Evolutionary conservation across 140 eudicot species (phyloP), one percentile per base, ranked within the genome.

Genomic region (Flaveria floridana): DNA sequence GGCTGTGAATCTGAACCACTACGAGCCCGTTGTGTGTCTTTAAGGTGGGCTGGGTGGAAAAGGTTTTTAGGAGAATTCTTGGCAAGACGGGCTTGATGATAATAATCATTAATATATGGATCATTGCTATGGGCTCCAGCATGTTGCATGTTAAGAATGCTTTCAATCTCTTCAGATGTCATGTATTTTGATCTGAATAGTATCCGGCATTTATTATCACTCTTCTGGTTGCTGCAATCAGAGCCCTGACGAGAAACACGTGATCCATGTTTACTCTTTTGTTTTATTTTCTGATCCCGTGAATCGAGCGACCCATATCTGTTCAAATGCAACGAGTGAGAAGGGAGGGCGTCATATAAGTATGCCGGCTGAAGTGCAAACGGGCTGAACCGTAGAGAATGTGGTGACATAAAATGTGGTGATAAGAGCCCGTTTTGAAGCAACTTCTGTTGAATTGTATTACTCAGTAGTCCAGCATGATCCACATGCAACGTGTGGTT

Each of bases 101-200:
- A 94, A 80, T 94, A 94, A 78, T 94, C 99, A 70, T 86, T 96
- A 63, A 90, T 72, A 72, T 94, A 94, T 0, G 95, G 97, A 74
- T 94, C 99, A 62, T 82, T 94, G 81, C 87, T 79, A 81, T 94
- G 99, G 20, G 99, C 84, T 51, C 94, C 85, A 78, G 91, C 89
- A 84, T 87, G 92, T 62, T 90, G 99, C 90, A 90, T 88, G 78
- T 82, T 90, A 14, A 90, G 85, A 79, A 94, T 94, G 81, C 89
- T 78, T 46, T 94, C 96, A 51, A 94, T 88, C 73, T 94, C 97
- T 66, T 90, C 97, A 50, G 87, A 83, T 15, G 99, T 86, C 99
- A 94, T 94, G 78, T 94, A 78, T 74, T 94, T 90, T 7, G 99
- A 94, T 73, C 90, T 80, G 80, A 88, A 89, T 16, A 87, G 89